Evolutionary conservation across 768 basidiomycete species (phyloP), one percentile per base, ranked within the genome.

Genomic region (Dacryopinax primogenitus): DNA sequence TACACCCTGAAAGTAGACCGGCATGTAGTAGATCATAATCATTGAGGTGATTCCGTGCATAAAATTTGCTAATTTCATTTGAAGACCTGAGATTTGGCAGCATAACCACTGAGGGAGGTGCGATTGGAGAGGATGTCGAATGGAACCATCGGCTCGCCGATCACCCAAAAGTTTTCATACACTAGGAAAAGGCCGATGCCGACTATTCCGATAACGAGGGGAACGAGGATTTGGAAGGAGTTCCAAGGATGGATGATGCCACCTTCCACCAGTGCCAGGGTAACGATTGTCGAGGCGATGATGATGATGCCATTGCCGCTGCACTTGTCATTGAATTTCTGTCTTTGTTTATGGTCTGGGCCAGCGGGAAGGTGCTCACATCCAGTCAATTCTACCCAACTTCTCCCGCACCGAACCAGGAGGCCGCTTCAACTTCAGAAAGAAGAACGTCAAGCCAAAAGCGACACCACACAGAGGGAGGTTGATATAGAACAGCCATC

Each of bases 241-340:
- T 66, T 63, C 82, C 82, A 83, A 0, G 77, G 67, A 62, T 74
- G 78, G 1, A 69, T 67, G 9, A 75, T 71, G 3, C 82, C 82
- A 1, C 77, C 82, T 79, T 7, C 78, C 75, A 51, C 78, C 63
- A n/a, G 71, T 75, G 37, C 79, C 69, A 13, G 72, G 68, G 26
- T 15, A 35, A 77, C 79, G 4, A 77, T 77, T 18, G 80, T 79
- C 39, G 72, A 74, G 62, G 72, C 67, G 13, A 65, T 70, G 58
- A 71, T 64, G 58, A 73, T 68, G 37, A 73, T 26, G 30, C 70
- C 36, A 63, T 72, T 72, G n/a, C 72, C 73, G 63, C 39, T 69
- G 62, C 64, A 35, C n/a, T n/a, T 64, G n/a, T 15, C 45, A 26
- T 21, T 37, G 18, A 58, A 2, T 15, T 28, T 58, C 13, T 4